Evolutionary conservation across 1,284 basidiomycete species (phyloP).

Genomic region (Athelia sp.): DNA sequence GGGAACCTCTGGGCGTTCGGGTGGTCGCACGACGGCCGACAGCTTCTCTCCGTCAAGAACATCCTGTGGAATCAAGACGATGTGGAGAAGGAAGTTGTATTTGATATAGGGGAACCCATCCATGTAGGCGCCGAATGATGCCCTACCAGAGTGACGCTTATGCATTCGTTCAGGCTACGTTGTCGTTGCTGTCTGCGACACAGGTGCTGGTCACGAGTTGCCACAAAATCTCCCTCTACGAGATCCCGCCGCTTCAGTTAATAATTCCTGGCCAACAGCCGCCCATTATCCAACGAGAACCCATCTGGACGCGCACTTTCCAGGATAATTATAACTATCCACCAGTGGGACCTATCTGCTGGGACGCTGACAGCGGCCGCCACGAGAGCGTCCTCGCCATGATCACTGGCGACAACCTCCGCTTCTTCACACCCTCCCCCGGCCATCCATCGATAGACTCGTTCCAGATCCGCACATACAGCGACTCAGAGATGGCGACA

Average conservation of each 20-base stretch:
- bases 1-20: too few relatives aligned
- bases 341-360: neutral
- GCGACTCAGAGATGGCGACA: conserved; percentile 77
- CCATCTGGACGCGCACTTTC: neutral
- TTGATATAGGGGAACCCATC: conserved; percentile 57
- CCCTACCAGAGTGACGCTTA: conserved; percentile 68
- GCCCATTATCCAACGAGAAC: conserved; percentile 42
- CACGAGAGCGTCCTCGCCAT: conserved; percentile 39
- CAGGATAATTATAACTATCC: neutral
- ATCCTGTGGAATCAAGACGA: conserved; percentile 44
- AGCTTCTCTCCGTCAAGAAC: conserved; percentile 27
- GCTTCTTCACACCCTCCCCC: too few relatives aligned
- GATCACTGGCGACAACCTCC: conserved; percentile 39
- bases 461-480: conserved; percentile 91
- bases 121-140: conserved; percentile 46
- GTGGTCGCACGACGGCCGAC: conserved; percentile 21
- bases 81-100: conserved; percentile 37
- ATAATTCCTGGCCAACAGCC: conserved; percentile 52
- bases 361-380: neutral
- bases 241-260: conserved; percentile 82
- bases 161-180: conserved; percentile 59
- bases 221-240: neutral
- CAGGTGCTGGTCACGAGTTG: conserved; percentile 60
- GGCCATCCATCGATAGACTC: conserved; percentile 86
- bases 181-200: conserved; percentile 41